Conservation (phyloP, 495 filamentous ascomycete species). For the Clavariopsis aquatica region DNA sequence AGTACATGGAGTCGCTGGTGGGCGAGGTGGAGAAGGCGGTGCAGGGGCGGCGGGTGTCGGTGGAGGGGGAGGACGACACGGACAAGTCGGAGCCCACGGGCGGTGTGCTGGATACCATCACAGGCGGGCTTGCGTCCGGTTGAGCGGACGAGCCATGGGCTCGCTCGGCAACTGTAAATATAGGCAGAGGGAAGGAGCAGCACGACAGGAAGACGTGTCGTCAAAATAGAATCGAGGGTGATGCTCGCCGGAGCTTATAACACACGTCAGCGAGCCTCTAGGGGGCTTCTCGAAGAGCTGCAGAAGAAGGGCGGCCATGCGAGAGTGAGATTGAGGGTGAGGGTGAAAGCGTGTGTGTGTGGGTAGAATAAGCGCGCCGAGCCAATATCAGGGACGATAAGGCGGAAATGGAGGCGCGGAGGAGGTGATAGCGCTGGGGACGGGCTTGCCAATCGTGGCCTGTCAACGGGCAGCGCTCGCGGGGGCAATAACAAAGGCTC, state of each 20-base stretch:
- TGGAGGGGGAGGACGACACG: conserved; percentile 62
- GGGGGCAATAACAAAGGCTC: conserved; percentile 8
- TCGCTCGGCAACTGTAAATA: conserved; percentile 18
- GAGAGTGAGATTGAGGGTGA: too few relatives aligned
- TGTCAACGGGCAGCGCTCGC: conserved; percentile 19
- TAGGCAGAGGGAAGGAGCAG: neutral
- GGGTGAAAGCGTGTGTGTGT: too few relatives aligned
- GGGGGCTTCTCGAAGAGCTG: conserved; percentile 26
- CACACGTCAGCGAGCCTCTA: conserved; percentile 26
- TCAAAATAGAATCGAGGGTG: conserved; percentile 26
- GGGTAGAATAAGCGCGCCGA: conserved; percentile 20
- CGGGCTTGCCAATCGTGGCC: conserved; percentile 19
- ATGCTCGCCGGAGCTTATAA: conserved; percentile 15
- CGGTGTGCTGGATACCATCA: neutral
- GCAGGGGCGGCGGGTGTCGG: conserved; percentile 55
- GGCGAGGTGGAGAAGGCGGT: conserved; percentile 64
- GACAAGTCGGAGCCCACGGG: conserved; percentile 20
- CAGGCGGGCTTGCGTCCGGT: conserved; percentile 27
- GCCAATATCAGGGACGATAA: conserved; percentile 24
- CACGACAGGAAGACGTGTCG: conserved; percentile 5
- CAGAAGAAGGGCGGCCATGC: conserved; percentile 27
- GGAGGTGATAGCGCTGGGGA: conserved; percentile 24
- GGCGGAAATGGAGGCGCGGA: neutral
- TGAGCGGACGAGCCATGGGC: conserved; percentile 1
- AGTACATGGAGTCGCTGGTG: conserved; percentile 62